These are phyloP conservation scores for Epichloe amarillans DNA, from an alignment of 2,329 filamentous ascomycete species.

Conservation along the genomic window DNA sequence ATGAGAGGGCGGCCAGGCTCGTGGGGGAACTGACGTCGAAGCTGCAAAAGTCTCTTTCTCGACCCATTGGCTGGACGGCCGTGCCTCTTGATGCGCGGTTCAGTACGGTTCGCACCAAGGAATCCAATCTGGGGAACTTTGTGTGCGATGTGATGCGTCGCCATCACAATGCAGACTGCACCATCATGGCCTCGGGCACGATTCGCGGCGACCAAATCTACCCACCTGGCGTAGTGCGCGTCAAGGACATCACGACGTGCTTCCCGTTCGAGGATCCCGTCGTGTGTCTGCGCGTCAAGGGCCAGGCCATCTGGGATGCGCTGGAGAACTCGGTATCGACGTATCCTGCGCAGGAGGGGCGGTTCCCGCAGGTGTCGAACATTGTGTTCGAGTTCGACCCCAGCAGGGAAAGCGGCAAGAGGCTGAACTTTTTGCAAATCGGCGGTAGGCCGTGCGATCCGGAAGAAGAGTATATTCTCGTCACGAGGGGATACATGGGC, in stretches of 20 bases:
- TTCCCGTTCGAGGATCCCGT: constrained; percentile 90
- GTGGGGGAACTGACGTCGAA: constrained; percentile 56
- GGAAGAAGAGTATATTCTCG: constrained; percentile 54
- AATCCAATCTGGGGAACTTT: constrained; percentile 83
- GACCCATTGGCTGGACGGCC: constrained; percentile 71
- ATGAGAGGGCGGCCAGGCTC: constrained; percentile 45
- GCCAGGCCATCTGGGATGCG: constrained; percentile 62
- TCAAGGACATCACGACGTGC: constrained; percentile 77
- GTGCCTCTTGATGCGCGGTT: constrained; percentile 78
- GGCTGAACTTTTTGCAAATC: constrained; percentile 51
- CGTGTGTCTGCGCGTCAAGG: constrained; percentile 59
- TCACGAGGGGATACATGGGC: constrained; percentile 79
- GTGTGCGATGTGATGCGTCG: constrained; percentile 83
- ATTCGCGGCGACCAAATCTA: constrained; percentile 85
- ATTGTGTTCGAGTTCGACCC: constrained; percentile 66
- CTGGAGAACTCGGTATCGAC: constrained; percentile 72
- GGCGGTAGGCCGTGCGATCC: constrained; percentile 47
- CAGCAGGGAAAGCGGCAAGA: constrained; percentile 40
- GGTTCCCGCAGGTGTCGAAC: constrained; percentile 79
- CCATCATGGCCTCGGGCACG: constrained; percentile 73
- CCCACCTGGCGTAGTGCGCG: constrained; percentile 59
- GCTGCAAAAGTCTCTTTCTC: constrained; percentile 64
- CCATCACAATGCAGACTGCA: constrained; percentile 69
- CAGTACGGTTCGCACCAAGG: constrained; percentile 60
- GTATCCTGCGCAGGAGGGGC: constrained; percentile 70